Evolutionary conservation across 352 stramenopile species (phyloP).

Genomic region (Phytophthora fragariae): DNA sequence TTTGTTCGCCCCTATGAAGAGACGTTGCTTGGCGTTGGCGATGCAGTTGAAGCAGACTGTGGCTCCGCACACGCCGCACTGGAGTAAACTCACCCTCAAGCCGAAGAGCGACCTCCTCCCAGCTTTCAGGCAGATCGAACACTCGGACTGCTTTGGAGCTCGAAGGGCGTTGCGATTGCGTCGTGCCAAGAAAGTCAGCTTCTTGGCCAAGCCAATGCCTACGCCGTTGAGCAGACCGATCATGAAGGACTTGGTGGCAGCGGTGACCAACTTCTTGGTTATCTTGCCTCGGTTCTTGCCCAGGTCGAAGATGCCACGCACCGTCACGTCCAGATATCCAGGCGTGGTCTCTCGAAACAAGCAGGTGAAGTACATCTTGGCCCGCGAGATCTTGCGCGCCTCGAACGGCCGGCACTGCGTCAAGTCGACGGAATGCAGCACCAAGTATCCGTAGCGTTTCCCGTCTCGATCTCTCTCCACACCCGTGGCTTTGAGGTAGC

Average conservation of each 20-base stretch:
- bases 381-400: constrained; percentile 35
- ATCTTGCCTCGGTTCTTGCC: constrained; percentile 39
- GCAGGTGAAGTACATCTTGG: constrained; percentile 46
- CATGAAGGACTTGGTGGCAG: constrained; percentile 44
- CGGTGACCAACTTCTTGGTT: constrained; percentile 22
- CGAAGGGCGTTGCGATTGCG: constrained; percentile 15
- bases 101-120: background rate
- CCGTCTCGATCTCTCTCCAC: constrained; percentile 39
- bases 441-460: constrained; percentile 52
- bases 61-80: constrained; percentile 52
- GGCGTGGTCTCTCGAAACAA: constrained; percentile 44
- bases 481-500: constrained; percentile 51
- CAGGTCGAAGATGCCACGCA: constrained; percentile 56
- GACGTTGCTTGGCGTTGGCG: constrained; percentile 44
- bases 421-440: constrained; percentile 53
- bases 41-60: constrained; percentile 56
- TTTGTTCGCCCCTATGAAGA: constrained; percentile 44
- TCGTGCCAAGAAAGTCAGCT: constrained; percentile 50
- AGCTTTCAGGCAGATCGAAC: constrained; percentile 31
- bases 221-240: constrained; percentile 52
- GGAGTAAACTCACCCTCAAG: constrained; percentile 31
- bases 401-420: constrained; percentile 46
- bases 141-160: constrained; percentile 19
- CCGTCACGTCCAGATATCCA: constrained; percentile 46
- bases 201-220: constrained; percentile 55